Conservation (phyloP, 169 alveolate species). For the Perkinsus chesapeaki region DNA sequence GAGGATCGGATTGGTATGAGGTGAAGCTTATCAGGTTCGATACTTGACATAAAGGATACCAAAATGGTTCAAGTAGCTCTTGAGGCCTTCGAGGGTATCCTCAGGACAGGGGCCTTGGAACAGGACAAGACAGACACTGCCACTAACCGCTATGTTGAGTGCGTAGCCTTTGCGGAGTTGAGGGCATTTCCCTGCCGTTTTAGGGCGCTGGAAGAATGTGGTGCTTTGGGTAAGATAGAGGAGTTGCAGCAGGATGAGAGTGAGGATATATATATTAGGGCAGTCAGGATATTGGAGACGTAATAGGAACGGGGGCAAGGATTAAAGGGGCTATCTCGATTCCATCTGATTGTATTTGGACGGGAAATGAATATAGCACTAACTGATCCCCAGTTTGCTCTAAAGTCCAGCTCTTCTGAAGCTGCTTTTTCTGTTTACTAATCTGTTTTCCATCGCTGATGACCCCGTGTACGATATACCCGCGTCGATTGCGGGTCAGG, state of each 20-base stretch:
- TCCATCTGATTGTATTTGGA: too few relatives aligned
- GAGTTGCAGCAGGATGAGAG: background rate
- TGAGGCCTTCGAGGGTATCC: background rate
- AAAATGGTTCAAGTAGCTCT: background rate
- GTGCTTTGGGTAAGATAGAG: background rate
- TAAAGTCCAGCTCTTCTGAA: too few relatives aligned
- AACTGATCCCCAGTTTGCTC: too few relatives aligned
- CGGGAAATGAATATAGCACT: too few relatives aligned
- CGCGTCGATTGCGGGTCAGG: too few relatives aligned
- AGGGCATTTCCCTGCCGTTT: background rate
- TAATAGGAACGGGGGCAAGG: too few relatives aligned
- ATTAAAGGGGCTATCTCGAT: too few relatives aligned
- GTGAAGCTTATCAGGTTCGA: too few relatives aligned
- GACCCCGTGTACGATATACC: too few relatives aligned
- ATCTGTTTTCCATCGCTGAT: too few relatives aligned
- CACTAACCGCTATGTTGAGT: background rate
- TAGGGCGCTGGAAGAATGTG: background rate
- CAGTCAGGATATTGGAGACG: background rate
- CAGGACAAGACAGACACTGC: background rate
- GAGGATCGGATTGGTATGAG: too few relatives aligned
- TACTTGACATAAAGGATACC: background rate
- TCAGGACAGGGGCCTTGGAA: background rate
- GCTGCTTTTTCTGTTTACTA: too few relatives aligned
- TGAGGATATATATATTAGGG: background rate
- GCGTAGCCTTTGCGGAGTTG: background rate